phyloP scores from a whole-genome alignment of 768 basidiomycete genomes.

The Clavaria fumosa region DNA sequence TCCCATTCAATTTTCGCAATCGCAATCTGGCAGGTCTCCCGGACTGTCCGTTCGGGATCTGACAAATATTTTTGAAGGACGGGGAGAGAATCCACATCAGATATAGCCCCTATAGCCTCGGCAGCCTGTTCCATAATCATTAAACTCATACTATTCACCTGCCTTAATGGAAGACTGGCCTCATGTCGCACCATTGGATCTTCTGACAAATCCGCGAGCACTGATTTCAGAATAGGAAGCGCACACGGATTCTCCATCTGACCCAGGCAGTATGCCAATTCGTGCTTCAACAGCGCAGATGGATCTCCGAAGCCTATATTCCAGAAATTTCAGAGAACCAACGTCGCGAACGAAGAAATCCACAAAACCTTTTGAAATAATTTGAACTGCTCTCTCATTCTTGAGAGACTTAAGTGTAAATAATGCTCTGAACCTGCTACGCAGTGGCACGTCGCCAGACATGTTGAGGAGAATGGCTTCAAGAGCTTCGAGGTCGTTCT shows the following conservation, averaged over 20 bases:
- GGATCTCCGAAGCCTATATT: conserved; percentile 74
- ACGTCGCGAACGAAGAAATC: conserved; percentile 1
- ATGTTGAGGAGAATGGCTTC: conserved; percentile 67
- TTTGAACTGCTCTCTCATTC: conserved; percentile 59
- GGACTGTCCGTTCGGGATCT: conserved; percentile 59
- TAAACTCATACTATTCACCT: neutral
- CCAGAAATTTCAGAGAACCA: conserved; percentile 5
- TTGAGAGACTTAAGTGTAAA: conserved; percentile 85
- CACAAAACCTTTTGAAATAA: conserved; percentile 69
- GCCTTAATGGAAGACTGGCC: conserved; percentile 26
- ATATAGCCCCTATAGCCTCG: conserved; percentile 97
- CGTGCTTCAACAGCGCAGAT: conserved; percentile 89
- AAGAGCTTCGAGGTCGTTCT: conserved; percentile 44
- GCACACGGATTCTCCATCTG: conserved; percentile 70
- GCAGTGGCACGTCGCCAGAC: conserved; percentile 56
- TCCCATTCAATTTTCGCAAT: conserved; percentile 93
- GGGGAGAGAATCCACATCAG: conserved; percentile 44
- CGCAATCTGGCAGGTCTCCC: conserved; percentile 97
- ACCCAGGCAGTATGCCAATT: conserved; percentile 92
- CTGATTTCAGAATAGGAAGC: conserved; percentile 61
- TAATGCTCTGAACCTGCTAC: conserved; percentile 77
- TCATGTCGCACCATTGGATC: conserved; percentile 98
- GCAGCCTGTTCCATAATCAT: conserved; percentile 47
- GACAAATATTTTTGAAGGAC: conserved; percentile 54
- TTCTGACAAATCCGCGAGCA: conserved; percentile 53